phyloP scores from a whole-genome alignment of 768 basidiomycete genomes.

The Dentipellis fragilis region DNA sequence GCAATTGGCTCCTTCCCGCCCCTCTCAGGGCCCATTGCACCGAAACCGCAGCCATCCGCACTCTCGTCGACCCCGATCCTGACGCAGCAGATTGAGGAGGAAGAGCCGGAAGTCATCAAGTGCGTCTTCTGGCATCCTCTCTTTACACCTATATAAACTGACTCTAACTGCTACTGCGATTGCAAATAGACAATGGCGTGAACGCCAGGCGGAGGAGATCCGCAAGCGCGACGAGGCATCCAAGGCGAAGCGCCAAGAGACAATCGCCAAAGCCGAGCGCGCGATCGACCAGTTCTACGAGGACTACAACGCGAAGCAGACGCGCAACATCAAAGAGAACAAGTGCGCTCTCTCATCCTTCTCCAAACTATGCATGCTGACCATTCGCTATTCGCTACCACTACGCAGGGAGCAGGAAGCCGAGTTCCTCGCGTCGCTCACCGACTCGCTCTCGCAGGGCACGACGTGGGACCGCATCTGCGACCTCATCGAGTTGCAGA shows the following conservation, averaged over 20 bases:
- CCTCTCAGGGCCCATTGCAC: constrained; percentile 42
- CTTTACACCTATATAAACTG: neutral
- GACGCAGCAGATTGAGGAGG: constrained; percentile 56
- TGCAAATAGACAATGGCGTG: constrained; percentile 70
- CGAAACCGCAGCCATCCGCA: constrained; percentile 63
- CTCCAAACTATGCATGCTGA: neutral
- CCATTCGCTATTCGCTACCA: too few relatives aligned
- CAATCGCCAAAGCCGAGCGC: constrained; percentile 73
- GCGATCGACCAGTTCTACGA: constrained; percentile 89
- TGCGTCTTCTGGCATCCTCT: constrained; percentile 20
- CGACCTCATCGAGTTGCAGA: constrained; percentile 76
- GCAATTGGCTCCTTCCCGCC: constrained; percentile 37
- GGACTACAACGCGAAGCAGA: constrained; percentile 80
- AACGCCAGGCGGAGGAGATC: constrained; percentile 78
- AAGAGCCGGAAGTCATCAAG: constrained; percentile 84
- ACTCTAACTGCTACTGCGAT: neutral
- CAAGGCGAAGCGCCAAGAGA: constrained; percentile 69
- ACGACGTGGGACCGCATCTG: constrained; percentile 97
- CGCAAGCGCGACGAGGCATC: constrained; percentile 73
- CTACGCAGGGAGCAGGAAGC: constrained; percentile 72
- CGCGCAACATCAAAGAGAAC: constrained; percentile 86
- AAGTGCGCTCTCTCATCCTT: constrained; percentile 53
- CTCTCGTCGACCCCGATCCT: constrained; percentile 68
- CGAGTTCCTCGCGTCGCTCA: constrained; percentile 63
- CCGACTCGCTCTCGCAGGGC: constrained; percentile 71